phyloP scores from a whole-genome alignment of 1,284 basidiomycete species.

The Papiliotrema flavescens region DNA sequence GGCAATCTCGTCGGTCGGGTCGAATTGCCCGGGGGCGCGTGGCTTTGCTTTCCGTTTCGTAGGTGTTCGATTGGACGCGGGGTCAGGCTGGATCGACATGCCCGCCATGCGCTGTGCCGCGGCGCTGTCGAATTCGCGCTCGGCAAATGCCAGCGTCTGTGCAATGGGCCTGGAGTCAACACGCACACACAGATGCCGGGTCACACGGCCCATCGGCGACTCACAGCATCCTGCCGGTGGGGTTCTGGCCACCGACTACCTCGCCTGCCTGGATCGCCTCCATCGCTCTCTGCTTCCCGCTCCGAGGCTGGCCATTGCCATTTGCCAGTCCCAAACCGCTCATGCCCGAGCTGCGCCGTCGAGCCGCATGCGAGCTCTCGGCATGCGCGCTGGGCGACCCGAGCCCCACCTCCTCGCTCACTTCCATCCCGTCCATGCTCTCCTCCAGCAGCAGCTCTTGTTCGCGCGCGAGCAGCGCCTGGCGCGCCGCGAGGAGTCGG shows the following conservation, averaged over 20 bases:
- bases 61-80: background rate
- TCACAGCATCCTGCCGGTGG: slow-evolving; percentile 33
- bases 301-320: background rate
- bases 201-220: slow-evolving; percentile 6
- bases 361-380: slow-evolving; percentile 10
- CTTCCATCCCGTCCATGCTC: slow-evolving; percentile 4
- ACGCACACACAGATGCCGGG: background rate
- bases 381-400: background rate
- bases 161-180: slow-evolving; percentile 28
- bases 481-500: slow-evolving; percentile 28
- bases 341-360: slow-evolving; percentile 8
- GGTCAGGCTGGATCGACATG: slow-evolving; percentile 10
- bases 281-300: slow-evolving; percentile 36
- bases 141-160: slow-evolving; percentile 27
- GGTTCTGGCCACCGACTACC: slow-evolving; percentile 5
- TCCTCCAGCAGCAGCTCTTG: slow-evolving; percentile 28
- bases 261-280: slow-evolving; percentile 30
- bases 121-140: slow-evolving; percentile 38
- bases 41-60: background rate
- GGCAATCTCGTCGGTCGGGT: slow-evolving; percentile 27
- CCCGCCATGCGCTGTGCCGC: slow-evolving; percentile 24
- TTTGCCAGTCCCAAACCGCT: background rate
- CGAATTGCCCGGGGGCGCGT: background rate
- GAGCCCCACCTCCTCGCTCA: background rate
- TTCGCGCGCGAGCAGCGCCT: slow-evolving; percentile 32